Evolutionary conservation across 2,329 filamentous ascomycete species (phyloP).

Genomic region (Phialophora verrucosa): DNA sequence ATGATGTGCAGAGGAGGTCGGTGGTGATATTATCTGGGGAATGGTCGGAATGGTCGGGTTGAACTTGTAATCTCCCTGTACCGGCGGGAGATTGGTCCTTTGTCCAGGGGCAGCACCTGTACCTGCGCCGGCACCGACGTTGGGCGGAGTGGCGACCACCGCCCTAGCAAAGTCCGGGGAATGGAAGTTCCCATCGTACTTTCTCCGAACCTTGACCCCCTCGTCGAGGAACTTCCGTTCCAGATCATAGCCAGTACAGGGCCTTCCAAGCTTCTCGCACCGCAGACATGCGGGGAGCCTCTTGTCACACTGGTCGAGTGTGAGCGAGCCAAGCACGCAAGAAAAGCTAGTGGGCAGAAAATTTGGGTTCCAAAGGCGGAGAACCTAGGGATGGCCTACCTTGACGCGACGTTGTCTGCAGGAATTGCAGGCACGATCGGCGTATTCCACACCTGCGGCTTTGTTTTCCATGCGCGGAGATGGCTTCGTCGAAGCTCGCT

Average conservation of each 20-base stretch:
- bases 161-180: constrained; percentile 20
- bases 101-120: neutral
- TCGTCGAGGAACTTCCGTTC: constrained; percentile 53
- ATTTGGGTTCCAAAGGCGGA: neutral
- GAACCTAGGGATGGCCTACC: constrained; percentile 20
- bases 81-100: constrained; percentile 19
- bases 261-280: constrained; percentile 46
- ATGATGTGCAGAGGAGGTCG: constrained; percentile 8
- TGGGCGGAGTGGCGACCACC: constrained; percentile 17
- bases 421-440: constrained; percentile 34
- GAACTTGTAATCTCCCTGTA: constrained; percentile 7
- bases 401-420: constrained; percentile 36
- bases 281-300: constrained; percentile 48
- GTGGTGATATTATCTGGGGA: constrained; percentile 25
- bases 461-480: constrained; percentile 26
- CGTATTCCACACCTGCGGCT: constrained; percentile 16
- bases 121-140: neutral
- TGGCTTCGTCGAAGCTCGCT: constrained; percentile 13
- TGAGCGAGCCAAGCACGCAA: constrained; percentile 12
- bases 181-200: constrained; percentile 35
- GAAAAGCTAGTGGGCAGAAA: neutral
- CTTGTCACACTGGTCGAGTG: constrained; percentile 49
- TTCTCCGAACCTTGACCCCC: constrained; percentile 48
- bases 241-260: constrained; percentile 52
- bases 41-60: constrained; percentile 20